A percentile compares a stretch with the other conserved stretches of the same genome.
Conservation (phyloP, 495 filamentous ascomycete species). For the Tuber magnatum region DNA sequence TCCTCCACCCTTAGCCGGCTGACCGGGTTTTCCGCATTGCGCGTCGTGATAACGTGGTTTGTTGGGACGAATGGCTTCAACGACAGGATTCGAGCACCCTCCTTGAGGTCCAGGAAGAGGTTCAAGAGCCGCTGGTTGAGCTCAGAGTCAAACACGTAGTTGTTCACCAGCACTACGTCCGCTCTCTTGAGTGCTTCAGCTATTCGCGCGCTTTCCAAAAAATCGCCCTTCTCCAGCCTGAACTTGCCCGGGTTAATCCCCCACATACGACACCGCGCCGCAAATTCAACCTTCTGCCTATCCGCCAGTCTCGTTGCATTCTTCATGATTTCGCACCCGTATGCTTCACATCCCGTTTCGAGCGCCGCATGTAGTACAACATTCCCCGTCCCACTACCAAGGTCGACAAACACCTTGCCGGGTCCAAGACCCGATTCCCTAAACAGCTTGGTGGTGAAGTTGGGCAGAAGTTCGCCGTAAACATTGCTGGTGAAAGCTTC, state of each 20-base stretch:
- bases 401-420: slow-evolving; percentile 79
- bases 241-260: slow-evolving; percentile 72
- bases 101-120: slow-evolving; percentile 90
- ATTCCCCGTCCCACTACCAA: slow-evolving; percentile 92
- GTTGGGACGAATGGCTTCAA: slow-evolving; percentile 72
- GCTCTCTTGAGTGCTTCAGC: slow-evolving; percentile 66
- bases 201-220: slow-evolving; percentile 66
- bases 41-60: slow-evolving; percentile 59
- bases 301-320: slow-evolving; percentile 79
- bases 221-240: slow-evolving; percentile 76
- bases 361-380: slow-evolving; percentile 91
- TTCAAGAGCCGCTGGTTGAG: slow-evolving; percentile 79
- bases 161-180: slow-evolving; percentile 86
- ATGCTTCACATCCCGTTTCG: slow-evolving; percentile 87
- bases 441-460: slow-evolving; percentile 67
- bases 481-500: slow-evolving; percentile 83
- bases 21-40: slow-evolving; percentile 66
- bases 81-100: slow-evolving; percentile 79
- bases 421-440: slow-evolving; percentile 69
- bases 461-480: slow-evolving; percentile 84
- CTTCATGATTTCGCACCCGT: slow-evolving; percentile 92
- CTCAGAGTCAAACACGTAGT: slow-evolving; percentile 81
- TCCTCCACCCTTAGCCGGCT: slow-evolving; percentile 66
- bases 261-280: slow-evolving; percentile 77
- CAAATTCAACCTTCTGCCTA: slow-evolving; percentile 78